phyloP scores from a whole-genome alignment of 2,329 filamentous ascomycete genomes.

The Rhynchosporium graminicola region DNA sequence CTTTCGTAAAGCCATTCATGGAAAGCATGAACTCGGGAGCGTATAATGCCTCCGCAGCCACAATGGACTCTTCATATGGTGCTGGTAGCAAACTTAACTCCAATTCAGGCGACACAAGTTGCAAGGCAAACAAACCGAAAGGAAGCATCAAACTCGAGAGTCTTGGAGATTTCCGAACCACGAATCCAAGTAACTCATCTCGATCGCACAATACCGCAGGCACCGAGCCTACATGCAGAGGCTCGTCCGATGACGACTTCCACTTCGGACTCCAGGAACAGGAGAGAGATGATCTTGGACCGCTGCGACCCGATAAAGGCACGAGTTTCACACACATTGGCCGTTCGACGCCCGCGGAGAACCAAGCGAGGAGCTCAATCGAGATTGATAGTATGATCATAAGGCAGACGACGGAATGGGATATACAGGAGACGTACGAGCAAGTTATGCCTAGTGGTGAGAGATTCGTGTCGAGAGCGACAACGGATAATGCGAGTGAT shows the following conservation, averaged over 20 bases:
- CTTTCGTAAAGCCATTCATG: conserved; percentile 33
- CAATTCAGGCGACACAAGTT: conserved; percentile 15
- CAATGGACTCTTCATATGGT: conserved; percentile 23
- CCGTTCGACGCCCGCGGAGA: conserved; percentile 21
- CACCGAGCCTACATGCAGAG: background rate
- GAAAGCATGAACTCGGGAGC: conserved; percentile 28
- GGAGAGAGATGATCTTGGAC: conserved; percentile 13
- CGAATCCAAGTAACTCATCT: background rate
- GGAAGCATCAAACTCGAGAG: conserved; percentile 14
- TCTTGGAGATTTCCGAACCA: conserved; percentile 6
- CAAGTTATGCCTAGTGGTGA: background rate
- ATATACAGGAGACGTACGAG: conserved; percentile 22
- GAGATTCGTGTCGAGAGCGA: background rate
- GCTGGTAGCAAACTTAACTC: conserved; percentile 21
- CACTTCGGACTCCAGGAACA: conserved; percentile 11
- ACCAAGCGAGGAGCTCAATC: conserved; percentile 20
- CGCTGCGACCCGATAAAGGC: conserved; percentile 25
- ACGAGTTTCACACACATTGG: conserved; percentile 21
- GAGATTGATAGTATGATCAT: conserved; percentile 30
- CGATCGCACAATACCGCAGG: background rate
- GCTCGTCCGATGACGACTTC: conserved; percentile 8
- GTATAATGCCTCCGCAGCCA: conserved; percentile 19
- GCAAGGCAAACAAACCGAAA: conserved; percentile 15
- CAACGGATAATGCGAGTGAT: background rate
- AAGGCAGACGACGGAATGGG: conserved; percentile 26